Percentiles rank a stretch among this genome's conserved stretches.
phyloP scores from a whole-genome alignment of 805 yeast species.

The Candida argentea region DNA sequence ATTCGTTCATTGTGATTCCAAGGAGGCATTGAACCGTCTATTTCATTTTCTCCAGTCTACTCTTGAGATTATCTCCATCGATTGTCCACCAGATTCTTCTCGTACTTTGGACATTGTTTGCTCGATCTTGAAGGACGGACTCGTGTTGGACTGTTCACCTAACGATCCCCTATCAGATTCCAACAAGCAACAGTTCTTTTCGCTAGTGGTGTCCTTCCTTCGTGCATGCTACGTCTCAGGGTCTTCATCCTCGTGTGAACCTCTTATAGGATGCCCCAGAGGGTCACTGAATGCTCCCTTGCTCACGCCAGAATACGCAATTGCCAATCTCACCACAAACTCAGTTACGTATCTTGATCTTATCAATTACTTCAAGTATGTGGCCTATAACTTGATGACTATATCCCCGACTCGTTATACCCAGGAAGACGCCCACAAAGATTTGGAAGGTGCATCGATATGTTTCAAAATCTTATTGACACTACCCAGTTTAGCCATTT shows the following conservation, averaged over 20 bases:
- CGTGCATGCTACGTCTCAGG: conserved; percentile 11
- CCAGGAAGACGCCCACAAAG: conserved; percentile 1
- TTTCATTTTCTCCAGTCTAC: too few relatives aligned
- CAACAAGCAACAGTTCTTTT: conserved; percentile 6
- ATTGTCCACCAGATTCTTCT: too few relatives aligned
- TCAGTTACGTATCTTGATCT: conserved; percentile 11
- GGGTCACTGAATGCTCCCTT: conserved; percentile 3
- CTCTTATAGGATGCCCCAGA: too few relatives aligned
- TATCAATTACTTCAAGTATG: conserved; percentile 16
- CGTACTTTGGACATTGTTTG: too few relatives aligned
- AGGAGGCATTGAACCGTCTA: too few relatives aligned
- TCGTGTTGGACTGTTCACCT: too few relatives aligned
- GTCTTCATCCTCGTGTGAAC: conserved; percentile 9
- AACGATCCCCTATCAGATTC: too few relatives aligned
- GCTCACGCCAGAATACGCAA: conserved; percentile 14
- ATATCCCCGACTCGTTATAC: conserved; percentile 7
- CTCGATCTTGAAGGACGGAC: too few relatives aligned
- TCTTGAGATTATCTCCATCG: too few relatives aligned
- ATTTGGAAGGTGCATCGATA: conserved; percentile 10
- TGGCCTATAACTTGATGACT: conserved; percentile 17
- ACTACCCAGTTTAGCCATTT: conserved; percentile 13
- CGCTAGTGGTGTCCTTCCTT: conserved; percentile 9
- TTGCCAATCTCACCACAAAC: conserved; percentile 7
- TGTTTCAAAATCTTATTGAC: conserved; percentile 15
- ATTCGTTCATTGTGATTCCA: too few relatives aligned